Percentiles rank a stretch among this genome's conserved stretches.
phyloP scores from a whole-genome alignment of 495 filamentous ascomycete genomes.

The Aspergillus baeticus region DNA sequence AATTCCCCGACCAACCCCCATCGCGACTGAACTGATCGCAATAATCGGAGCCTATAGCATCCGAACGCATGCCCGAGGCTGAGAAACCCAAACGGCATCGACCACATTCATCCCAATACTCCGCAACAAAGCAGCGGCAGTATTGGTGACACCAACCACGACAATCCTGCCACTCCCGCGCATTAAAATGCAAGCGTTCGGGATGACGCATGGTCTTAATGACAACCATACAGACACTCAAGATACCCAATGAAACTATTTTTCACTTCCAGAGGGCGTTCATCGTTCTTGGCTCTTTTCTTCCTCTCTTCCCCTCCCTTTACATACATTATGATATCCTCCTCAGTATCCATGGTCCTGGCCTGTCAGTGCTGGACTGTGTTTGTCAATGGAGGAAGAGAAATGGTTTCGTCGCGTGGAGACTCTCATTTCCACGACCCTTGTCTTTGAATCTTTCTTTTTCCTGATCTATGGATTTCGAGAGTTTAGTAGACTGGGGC shows the following conservation, averaged over 20 bases:
- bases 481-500: slow-evolving; percentile 22
- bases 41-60: no score
- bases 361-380: slow-evolving; percentile 47
- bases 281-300: not conserved
- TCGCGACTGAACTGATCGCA: not conserved
- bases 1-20: not conserved
- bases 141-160: not conserved
- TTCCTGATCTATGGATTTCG: slow-evolving; percentile 15
- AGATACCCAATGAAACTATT: slow-evolving; percentile 9
- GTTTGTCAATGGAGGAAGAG: slow-evolving; percentile 54
- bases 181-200: no score
- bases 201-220: not conserved
- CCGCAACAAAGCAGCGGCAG: not conserved
- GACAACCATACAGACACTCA: not conserved
- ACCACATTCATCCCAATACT: not conserved
- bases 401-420: slow-evolving; percentile 28
- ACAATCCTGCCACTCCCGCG: no score
- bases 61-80: no score
- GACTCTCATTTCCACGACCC: slow-evolving; percentile 32
- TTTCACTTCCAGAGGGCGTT: not conserved
- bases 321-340: slow-evolving; percentile 24
- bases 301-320: not conserved
- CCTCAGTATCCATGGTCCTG: slow-evolving; percentile 53
- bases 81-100: not conserved
- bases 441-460: slow-evolving; percentile 20